Evolutionary conservation across 163 green algal genomes (phyloP).

Genomic region (Chlamydomonas reinhardtii): DNA sequence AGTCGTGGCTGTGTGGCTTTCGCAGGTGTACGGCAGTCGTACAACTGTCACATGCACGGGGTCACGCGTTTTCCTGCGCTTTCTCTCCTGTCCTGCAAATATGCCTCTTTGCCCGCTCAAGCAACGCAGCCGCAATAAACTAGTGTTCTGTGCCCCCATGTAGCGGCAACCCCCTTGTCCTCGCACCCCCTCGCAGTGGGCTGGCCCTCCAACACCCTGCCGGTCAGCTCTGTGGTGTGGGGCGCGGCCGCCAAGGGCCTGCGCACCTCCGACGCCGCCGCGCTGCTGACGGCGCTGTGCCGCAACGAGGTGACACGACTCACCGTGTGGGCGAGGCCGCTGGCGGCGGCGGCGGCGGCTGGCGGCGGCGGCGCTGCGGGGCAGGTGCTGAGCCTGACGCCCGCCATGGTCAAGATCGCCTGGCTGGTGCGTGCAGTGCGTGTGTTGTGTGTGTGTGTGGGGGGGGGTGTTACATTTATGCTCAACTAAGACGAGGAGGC

Average conservation of each 20-base stretch:
- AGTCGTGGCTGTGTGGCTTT: no score
- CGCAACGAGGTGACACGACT: constrained; percentile 73
- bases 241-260: constrained; percentile 31
- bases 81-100: no score
- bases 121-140: no score
- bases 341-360: not conserved
- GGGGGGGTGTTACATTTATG: no score
- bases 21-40: no score
- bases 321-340: constrained; percentile 58
- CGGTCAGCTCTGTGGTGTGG: constrained; percentile 60
- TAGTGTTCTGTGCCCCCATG: not conserved
- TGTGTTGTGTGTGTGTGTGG: not conserved
- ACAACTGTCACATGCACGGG: no score
- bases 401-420: constrained; percentile 54
- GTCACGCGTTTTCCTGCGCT: no score
- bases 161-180: not conserved
- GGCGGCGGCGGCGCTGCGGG: not conserved
- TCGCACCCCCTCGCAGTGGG: not conserved
- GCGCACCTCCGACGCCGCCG: constrained; percentile 24
- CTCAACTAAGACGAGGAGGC: no score
- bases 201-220: no score
- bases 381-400: not conserved
- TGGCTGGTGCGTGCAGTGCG: constrained; percentile 57
- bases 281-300: constrained; percentile 71
- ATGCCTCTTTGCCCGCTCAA: no score